phyloP scores from a whole-genome alignment of 495 filamentous ascomycete species.

The Aspergillus conjunctus region DNA sequence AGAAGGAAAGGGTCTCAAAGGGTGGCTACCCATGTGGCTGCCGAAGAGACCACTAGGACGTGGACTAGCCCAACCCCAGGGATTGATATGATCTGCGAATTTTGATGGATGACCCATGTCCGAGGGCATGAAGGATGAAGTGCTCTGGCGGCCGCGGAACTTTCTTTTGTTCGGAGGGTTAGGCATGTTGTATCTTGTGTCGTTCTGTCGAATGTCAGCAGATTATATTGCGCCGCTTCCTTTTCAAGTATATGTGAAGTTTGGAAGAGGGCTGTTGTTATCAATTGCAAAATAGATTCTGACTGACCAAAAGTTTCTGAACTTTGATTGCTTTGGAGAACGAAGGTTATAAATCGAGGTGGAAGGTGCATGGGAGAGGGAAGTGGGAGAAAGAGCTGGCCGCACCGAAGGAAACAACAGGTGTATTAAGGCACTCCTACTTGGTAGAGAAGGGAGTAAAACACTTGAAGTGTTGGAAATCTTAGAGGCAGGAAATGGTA shows the following conservation, averaged over 20 bases:
- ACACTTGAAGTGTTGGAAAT: too few species aligned
- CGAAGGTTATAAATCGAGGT: not conserved
- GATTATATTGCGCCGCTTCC: not conserved
- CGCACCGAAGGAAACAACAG: not conserved
- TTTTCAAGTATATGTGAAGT: not conserved
- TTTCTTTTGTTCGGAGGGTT: constrained; percentile 1
- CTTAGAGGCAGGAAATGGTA: too few species aligned
- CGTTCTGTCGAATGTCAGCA: not conserved
- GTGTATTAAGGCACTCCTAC: not conserved
- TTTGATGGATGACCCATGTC: not conserved
- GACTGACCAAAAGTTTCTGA: not conserved
- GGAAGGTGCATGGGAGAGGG: not conserved
- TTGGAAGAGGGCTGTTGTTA: not conserved
- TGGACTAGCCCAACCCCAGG: not conserved
- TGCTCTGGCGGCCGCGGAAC: not conserved
- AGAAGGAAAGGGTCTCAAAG: not conserved
- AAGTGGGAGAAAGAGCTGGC: not conserved
- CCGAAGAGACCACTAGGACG: not conserved
- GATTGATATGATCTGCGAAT: not conserved
- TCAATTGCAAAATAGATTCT: not conserved
- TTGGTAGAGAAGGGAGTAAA: not conserved
- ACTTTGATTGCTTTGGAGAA: not conserved
- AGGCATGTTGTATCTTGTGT: not conserved
- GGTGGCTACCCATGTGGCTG: not conserved
- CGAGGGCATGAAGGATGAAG: not conserved